Percentiles rank a stretch among this genome's conserved stretches.
Conservation (phyloP, 305 asterid genomes). For the Fraxinus latifolia region DNA sequence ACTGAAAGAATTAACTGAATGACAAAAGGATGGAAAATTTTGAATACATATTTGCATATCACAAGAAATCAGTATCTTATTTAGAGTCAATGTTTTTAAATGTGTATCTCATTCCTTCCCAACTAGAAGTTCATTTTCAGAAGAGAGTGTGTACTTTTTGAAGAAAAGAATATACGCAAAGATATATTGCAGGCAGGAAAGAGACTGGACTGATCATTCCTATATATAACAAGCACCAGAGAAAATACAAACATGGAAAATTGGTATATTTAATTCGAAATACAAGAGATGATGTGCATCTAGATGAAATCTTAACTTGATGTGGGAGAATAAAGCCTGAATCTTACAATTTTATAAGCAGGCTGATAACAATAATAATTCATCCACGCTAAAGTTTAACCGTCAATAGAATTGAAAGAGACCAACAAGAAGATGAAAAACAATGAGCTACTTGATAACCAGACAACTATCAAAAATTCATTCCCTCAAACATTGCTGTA, state of each 20-base stretch:
- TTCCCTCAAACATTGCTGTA: neutral
- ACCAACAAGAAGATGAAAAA: neutral
- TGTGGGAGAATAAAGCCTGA: neutral
- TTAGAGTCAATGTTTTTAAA: neutral
- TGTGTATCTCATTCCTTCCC: neutral
- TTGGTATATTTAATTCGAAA: neutral
- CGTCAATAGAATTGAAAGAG: neutral
- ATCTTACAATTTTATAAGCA: neutral
- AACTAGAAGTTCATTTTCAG: neutral
- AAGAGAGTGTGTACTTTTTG: neutral
- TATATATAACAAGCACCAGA: neutral
- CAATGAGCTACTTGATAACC: neutral
- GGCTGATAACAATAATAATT: neutral
- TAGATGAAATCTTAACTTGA: neutral
- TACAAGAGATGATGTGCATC: neutral
- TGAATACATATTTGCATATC: neutral
- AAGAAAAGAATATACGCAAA: neutral
- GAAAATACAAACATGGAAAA: neutral
- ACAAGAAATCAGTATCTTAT: neutral
- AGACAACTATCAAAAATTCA: neutral
- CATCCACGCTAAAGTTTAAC: neutral
- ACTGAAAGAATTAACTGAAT: neutral
- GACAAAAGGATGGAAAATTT: neutral
- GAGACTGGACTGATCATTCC: neutral
- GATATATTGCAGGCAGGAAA: neutral